Evolutionary conservation across 345 rosid species (phyloP).

Genomic region (Populus nigra): DNA sequence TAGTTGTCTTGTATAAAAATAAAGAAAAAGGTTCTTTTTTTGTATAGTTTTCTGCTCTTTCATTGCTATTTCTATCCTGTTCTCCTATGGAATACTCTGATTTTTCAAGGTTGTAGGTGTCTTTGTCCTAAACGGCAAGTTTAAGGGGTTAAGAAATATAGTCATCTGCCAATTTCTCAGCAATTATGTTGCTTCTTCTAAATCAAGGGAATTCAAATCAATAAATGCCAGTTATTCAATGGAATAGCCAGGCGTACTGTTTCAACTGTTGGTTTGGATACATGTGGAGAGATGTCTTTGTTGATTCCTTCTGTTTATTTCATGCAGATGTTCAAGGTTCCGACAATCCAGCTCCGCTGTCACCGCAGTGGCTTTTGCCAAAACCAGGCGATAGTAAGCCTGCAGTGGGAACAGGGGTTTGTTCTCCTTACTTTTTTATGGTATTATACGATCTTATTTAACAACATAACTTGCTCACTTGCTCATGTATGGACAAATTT

Average conservation of each 20-base stretch:
- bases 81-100: not conserved
- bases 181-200: not conserved
- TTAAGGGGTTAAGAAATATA: not conserved
- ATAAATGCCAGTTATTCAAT: not conserved
- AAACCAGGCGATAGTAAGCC: slow-evolving; percentile 79
- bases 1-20: no score
- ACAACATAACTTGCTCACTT: not conserved
- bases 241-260: not conserved
- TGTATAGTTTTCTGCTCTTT: no score
- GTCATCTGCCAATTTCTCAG: not conserved
- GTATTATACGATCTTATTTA: not conserved
- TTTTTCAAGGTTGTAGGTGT: not conserved
- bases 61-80: not conserved
- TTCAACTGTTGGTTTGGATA: not conserved
- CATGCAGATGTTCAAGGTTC: slow-evolving; percentile 72
- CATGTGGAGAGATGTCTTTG: not conserved
- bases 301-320: slow-evolving; percentile 18
- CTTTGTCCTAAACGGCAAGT: not conserved
- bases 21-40: no score
- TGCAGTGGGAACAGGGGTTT: slow-evolving; percentile 71
- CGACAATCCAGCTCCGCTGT: slow-evolving; percentile 82
- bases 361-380: slow-evolving; percentile 98
- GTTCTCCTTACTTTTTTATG: slow-evolving; percentile 11
- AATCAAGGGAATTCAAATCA: not conserved
- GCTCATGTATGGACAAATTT: not conserved